Base-by-base conservation (phyloP, 176 grass and related monocot genomes). In the Oryza brachyantha region DNA sequence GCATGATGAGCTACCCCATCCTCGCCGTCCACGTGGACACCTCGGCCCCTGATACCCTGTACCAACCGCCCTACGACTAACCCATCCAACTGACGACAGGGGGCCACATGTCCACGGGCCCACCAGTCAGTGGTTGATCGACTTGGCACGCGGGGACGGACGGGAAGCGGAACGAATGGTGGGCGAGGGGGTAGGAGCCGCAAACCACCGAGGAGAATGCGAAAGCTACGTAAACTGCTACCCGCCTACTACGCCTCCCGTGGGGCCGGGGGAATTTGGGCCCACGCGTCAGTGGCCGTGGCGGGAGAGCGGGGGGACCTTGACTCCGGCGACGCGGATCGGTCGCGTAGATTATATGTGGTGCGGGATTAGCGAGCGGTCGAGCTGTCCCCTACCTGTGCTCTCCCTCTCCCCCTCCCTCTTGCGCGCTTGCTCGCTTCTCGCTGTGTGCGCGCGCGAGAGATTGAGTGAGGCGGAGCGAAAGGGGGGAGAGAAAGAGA, bases 381-480 rank as follows among this genome's bases (percentile, higher is more conserved):
- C 86, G 76, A 88, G 86, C 81, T 88, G 86, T 88, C 76, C 81
- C 76, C 64, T 80, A 75, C 76, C 86, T 84, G 81, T 84, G 76
- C 39, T 60, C 10, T 41, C 3, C 1, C 64, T 71, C 40, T n/a
- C 78, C 37, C 3, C 77, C 27, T 45, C 3, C 37, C 68, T 42
- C n/a, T 76, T 46, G 75, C 75, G 62, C 63, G 63, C 70, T 84
- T 70, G 86, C 76, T 45, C 59, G 28, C 34, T 35, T 17, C 6
- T 40, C 35, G 35, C 75, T 28, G 77, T 79, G 54, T 32, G 21
- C 43, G 63, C 13, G 59, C 5, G 45, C 39, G 24, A 64, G 31
- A 32, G 31, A 4, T n/a, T n/a, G 61, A 68, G 48, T 3, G 27
- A 72, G 28, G 17, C 37, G 2, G 35, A n/a, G 52, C 8, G n/a